These are phyloP conservation scores for Bipolaris gigantea DNA, from an alignment of 2,329 filamentous ascomycete genomes.

Conservation along the genomic window DNA sequence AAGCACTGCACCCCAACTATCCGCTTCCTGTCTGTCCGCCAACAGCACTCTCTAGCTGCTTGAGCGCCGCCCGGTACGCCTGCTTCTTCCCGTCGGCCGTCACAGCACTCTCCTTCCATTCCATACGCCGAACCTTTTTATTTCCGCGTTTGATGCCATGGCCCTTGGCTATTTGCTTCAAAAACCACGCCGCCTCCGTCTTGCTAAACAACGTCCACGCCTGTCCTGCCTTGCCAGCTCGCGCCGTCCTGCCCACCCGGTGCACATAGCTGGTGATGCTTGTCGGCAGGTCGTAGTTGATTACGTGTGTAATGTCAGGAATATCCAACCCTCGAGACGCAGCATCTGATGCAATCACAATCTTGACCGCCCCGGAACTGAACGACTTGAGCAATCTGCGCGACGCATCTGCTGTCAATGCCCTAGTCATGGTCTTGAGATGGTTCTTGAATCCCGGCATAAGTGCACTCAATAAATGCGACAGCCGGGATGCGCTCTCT, in stretches of 20 bases:
- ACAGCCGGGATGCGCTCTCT: constrained; percentile 83
- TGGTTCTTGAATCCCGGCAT: constrained; percentile 59
- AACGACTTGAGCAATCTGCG: constrained; percentile 71
- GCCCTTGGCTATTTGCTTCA: constrained; percentile 72
- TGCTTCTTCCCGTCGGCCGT: constrained; percentile 45
- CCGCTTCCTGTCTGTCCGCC: constrained; percentile 27
- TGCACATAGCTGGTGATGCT: constrained; percentile 85
- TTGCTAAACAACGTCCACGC: constrained; percentile 88
- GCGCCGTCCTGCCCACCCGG: constrained; percentile 85
- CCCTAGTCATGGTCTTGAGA: constrained; percentile 75
- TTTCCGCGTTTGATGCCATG: constrained; percentile 53
- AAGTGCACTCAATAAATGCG: constrained; percentile 72
- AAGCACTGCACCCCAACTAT: background rate
- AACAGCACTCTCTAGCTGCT: constrained; percentile 65
- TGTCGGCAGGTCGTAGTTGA: constrained; percentile 91
- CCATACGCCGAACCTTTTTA: constrained; percentile 51
- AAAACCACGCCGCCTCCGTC: constrained; percentile 88
- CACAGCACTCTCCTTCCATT: constrained; percentile 47
- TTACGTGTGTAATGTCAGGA: constrained; percentile 74
- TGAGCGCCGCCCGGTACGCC: constrained; percentile 59
- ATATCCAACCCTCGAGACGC: constrained; percentile 89
- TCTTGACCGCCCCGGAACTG: constrained; percentile 61
- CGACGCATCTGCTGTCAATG: constrained; percentile 71
- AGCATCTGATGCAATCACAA: constrained; percentile 90
- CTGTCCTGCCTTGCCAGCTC: constrained; percentile 72